A percentile compares a stretch with the other conserved stretches of the same genome.
phyloP scores from a whole-genome alignment of 2,329 filamentous ascomycete genomes.

The Alternaria triticimaculans region DNA sequence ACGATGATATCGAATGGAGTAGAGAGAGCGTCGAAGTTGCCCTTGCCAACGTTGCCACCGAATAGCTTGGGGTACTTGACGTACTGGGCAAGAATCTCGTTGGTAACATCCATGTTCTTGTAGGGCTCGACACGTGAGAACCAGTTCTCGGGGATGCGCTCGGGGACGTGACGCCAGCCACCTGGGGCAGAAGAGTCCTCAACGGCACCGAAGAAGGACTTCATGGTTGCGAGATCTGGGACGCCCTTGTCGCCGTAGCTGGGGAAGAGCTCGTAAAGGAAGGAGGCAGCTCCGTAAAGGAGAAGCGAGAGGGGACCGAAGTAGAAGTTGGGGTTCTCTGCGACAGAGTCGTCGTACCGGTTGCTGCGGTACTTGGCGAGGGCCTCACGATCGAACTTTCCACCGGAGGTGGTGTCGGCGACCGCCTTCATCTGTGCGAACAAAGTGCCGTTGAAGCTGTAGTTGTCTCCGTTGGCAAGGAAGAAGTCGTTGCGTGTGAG shows the following conservation, averaged over 20 bases:
- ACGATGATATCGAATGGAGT: conserved; percentile 47
- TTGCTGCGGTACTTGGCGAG: conserved; percentile 50
- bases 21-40: conserved; percentile 48
- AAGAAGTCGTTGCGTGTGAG: conserved; percentile 53
- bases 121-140: conserved; percentile 43
- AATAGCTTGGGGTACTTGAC: conserved; percentile 53
- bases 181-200: conserved; percentile 44
- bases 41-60: conserved; percentile 51
- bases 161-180: conserved; percentile 46
- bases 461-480: conserved; percentile 45
- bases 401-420: conserved; percentile 32
- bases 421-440: conserved; percentile 49
- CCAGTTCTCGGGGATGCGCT: conserved; percentile 54
- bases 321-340: conserved; percentile 50
- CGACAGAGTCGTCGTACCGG: conserved; percentile 49
- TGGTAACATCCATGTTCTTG: conserved; percentile 44
- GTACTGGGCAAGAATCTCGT: conserved; percentile 53
- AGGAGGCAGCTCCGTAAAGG: conserved; percentile 52
- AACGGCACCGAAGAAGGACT: conserved; percentile 51
- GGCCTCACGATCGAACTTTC: conserved; percentile 48
- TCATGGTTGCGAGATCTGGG: conserved; percentile 26
- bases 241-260: conserved; percentile 28
- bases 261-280: conserved; percentile 55
- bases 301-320: conserved; percentile 52
- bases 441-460: conserved; percentile 51